Percentiles rank a stretch among this genome's conserved stretches.
Conservation (phyloP, 2,329 filamentous ascomycete genomes). For the Claviceps sp. region DNA sequence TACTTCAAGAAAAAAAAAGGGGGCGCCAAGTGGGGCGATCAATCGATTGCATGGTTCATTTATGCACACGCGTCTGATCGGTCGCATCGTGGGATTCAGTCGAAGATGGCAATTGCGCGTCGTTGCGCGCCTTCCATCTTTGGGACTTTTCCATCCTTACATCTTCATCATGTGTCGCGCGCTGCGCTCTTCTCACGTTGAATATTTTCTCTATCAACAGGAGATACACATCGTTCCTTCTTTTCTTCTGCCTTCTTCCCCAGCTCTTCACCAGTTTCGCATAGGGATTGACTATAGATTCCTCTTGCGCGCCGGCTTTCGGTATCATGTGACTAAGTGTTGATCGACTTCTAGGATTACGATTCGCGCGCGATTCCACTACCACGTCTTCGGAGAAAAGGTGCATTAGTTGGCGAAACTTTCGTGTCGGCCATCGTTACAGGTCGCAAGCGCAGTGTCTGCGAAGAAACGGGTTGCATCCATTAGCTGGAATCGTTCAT, state of each 20-base stretch:
- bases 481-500: too few species aligned
- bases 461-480: background rate
- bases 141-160: background rate
- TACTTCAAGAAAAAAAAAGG: background rate
- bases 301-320: too few species aligned
- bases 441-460: background rate
- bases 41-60: background rate
- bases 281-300: too few species aligned
- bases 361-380: too few species aligned
- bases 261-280: too few species aligned
- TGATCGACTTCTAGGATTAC: too few species aligned
- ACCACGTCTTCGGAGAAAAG: too few species aligned
- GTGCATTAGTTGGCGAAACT: too few species aligned
- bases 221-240: background rate
- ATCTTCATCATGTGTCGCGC: background rate
- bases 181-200: background rate
- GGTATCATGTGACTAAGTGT: too few species aligned
- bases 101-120: background rate
- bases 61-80: background rate
- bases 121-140: background rate
- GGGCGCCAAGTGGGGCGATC: background rate
- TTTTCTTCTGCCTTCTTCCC: background rate
- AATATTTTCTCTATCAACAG: background rate
- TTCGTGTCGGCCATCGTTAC: too few species aligned
- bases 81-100: background rate